Conservation (phyloP, 2,329 filamentous ascomycete genomes). For the Aspergillus spinulosporus region DNA sequence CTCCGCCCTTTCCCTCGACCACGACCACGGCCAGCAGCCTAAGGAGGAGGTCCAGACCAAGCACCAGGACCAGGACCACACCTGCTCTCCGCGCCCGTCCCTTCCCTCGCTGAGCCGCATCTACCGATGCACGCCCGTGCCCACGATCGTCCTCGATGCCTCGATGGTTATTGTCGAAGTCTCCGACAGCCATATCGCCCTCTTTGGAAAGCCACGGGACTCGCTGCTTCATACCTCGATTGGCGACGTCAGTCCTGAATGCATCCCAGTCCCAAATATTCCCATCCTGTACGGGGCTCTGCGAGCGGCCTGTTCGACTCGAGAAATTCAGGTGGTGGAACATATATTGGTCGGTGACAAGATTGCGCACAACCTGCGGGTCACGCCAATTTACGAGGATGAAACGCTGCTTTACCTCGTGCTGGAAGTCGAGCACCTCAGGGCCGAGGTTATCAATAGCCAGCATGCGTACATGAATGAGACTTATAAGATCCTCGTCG, state of each 20-base stretch:
- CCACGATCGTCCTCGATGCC: slow-evolving; percentile 42
- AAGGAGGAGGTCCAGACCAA: neutral
- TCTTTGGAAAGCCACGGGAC: slow-evolving; percentile 36
- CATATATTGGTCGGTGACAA: slow-evolving; percentile 24
- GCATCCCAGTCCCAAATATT: slow-evolving; percentile 38
- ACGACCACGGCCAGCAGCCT: neutral
- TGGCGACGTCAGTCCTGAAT: slow-evolving; percentile 39
- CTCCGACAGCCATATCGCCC: slow-evolving; percentile 45
- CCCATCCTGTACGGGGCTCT: slow-evolving; percentile 40
- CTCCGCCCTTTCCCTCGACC: slow-evolving; percentile 1
- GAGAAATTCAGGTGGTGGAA: slow-evolving; percentile 38
- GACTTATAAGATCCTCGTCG: slow-evolving; percentile 61
- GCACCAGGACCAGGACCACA: neutral
- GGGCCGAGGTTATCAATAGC: slow-evolving; percentile 34
- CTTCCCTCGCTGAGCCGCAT: slow-evolving; percentile 23
- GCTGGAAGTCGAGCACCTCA: slow-evolving; percentile 45
- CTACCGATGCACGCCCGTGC: slow-evolving; percentile 36
- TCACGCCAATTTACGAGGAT: slow-evolving; percentile 48
- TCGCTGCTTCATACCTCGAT: slow-evolving; percentile 40
- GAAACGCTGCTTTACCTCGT: slow-evolving; percentile 43
- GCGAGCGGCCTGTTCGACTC: slow-evolving; percentile 37
- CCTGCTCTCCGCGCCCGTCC: neutral
- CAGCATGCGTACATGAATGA: slow-evolving; percentile 53
- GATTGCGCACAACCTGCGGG: slow-evolving; percentile 33
- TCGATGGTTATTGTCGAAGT: slow-evolving; percentile 42